phyloP scores from a whole-genome alignment of 495 filamentous ascomycete genomes.

The Penicillium arizonense region DNA sequence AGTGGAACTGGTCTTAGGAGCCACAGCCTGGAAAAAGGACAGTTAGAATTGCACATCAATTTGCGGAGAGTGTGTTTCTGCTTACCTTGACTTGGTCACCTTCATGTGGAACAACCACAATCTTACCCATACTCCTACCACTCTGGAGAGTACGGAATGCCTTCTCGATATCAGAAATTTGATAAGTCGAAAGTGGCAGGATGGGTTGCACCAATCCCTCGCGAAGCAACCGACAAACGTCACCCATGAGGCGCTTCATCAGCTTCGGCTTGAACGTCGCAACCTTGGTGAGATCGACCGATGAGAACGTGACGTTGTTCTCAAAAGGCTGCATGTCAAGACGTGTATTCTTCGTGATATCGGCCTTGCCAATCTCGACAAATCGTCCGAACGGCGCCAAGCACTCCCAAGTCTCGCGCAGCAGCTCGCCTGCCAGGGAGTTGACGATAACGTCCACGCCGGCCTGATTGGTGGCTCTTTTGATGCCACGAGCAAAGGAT shows the following conservation, averaged over 20 bases:
- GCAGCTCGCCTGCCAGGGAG: constrained; percentile 44
- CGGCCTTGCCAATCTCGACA: constrained; percentile 56
- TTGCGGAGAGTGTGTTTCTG: too few species aligned
- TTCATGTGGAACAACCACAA: constrained; percentile 35
- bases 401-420: constrained; percentile 44
- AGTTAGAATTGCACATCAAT: too few species aligned
- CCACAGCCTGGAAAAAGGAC: constrained; percentile 12
- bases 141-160: constrained; percentile 49
- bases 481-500: constrained; percentile 49
- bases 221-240: constrained; percentile 26
- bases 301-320: constrained; percentile 38
- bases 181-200: constrained; percentile 33
- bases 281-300: constrained; percentile 40
- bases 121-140: constrained; percentile 52
- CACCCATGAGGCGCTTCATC: constrained; percentile 22
- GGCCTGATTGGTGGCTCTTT: constrained; percentile 42
- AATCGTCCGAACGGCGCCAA: constrained; percentile 55
- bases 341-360: constrained; percentile 36
- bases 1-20: constrained; percentile 12
- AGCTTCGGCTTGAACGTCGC: constrained; percentile 21
- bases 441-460: constrained; percentile 69
- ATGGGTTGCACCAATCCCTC: constrained; percentile 24
- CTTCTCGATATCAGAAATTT: constrained; percentile 41
- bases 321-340: constrained; percentile 43
- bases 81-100: constrained; percentile 28